phyloP scores from a whole-genome alignment of 331 rosid species.

The Quercus lobata region DNA sequence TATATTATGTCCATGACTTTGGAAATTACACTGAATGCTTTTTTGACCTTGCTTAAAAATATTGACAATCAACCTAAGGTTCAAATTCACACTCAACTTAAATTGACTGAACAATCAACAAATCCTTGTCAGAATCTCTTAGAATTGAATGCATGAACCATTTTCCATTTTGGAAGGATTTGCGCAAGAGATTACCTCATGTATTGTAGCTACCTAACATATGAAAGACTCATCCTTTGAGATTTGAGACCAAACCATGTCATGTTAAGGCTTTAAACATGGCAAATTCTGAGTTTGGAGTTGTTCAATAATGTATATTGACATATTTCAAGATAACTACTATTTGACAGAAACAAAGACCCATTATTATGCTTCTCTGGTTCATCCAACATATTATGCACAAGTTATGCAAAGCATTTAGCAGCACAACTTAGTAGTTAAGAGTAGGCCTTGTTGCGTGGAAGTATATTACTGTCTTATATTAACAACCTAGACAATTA shows the following conservation, averaged over 20 bases:
- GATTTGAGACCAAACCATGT: too few species aligned
- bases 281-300: background rate
- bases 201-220: conserved; percentile 27
- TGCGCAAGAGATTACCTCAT: conserved; percentile 17
- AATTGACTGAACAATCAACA: background rate
- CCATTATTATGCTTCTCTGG: conserved; percentile 14
- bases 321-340: background rate
- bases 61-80: background rate
- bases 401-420: background rate
- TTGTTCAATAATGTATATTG: background rate
- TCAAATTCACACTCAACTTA: conserved; percentile 19
- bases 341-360: conserved; percentile 5
- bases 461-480: too few species aligned
- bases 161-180: conserved; percentile 2
- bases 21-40: background rate
- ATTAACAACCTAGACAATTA: too few species aligned
- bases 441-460: too few species aligned
- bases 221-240: background rate
- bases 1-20: background rate
- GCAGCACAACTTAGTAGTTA: background rate
- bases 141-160: conserved; percentile 3
- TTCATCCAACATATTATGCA: conserved; percentile 2
- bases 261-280: background rate
- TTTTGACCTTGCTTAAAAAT: background rate
- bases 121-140: background rate